phyloP scores from a whole-genome alignment of 768 basidiomycete genomes.

The Tephrocybe sp. region DNA sequence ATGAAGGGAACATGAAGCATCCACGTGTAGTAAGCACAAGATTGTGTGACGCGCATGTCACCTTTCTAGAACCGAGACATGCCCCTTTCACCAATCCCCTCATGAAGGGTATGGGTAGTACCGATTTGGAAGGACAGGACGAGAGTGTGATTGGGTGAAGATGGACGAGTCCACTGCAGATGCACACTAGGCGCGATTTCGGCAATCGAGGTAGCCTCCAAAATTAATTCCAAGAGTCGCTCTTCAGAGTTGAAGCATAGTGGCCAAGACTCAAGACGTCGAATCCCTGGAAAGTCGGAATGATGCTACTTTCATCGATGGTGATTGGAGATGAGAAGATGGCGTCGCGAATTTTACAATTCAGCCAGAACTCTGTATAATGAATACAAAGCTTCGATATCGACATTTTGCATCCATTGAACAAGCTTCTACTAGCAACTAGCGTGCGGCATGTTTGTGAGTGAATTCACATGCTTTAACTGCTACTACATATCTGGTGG shows the following conservation, averaged over 20 bases:
- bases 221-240: too few relatives aligned
- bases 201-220: too few relatives aligned
- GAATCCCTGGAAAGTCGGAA: not conserved
- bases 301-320: not conserved
- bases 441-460: too few relatives aligned
- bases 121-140: not conserved
- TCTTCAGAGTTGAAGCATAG: too few relatives aligned
- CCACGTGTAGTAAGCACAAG: slow-evolving; percentile 29
- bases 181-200: too few relatives aligned
- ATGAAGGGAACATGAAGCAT: slow-evolving; percentile 34
- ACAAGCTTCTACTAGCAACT: too few relatives aligned
- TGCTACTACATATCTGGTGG: not conserved
- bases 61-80: slow-evolving; percentile 11
- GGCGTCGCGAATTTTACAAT: too few relatives aligned
- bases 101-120: slow-evolving; percentile 2
- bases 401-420: too few relatives aligned
- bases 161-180: too few relatives aligned
- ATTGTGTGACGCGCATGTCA: slow-evolving; percentile 3
- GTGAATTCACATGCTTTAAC: too few relatives aligned
- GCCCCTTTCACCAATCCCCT: slow-evolving; percentile 3
- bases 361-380: too few relatives aligned
- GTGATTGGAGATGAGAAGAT: not conserved
- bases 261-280: not conserved
- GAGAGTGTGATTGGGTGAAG: not conserved
- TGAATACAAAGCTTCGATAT: too few relatives aligned